These are phyloP conservation scores for Laburnicola sp. DNA, from an alignment of 2,329 filamentous ascomycete species.

Conservation along the genomic window DNA sequence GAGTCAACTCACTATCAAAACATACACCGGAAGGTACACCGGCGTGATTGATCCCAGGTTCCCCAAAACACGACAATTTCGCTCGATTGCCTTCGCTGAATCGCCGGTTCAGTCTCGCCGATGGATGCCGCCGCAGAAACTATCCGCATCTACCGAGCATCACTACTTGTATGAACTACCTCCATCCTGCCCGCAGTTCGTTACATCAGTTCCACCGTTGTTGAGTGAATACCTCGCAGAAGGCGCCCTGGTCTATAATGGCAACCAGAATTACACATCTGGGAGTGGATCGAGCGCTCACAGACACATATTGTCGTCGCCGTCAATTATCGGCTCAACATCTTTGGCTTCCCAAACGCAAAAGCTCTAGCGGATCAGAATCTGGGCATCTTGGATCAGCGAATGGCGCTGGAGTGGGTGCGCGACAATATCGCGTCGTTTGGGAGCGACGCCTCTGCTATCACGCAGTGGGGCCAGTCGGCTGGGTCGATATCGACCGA, in stretches of 20 bases:
- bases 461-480: constrained; percentile 41
- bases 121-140: constrained; percentile 32
- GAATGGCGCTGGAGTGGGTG: constrained; percentile 41
- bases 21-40: constrained; percentile 17
- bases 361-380: constrained; percentile 32
- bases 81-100: constrained; percentile 35
- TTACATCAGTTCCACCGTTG: constrained; percentile 21
- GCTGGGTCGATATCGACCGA: constrained; percentile 45
- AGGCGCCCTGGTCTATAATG: constrained; percentile 38
- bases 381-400: constrained; percentile 41
- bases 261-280: constrained; percentile 32
- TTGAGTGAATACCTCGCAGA: constrained; percentile 37
- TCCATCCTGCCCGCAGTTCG: constrained; percentile 32
- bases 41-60: constrained; percentile 29
- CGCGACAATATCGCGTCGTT: constrained; percentile 40
- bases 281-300: constrained; percentile 25
- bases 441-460: constrained; percentile 27
- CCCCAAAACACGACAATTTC: constrained; percentile 37
- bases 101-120: constrained; percentile 30
- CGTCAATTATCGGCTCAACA: constrained; percentile 36
- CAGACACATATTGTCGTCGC: constrained; percentile 31
- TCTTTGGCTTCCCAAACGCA: constrained; percentile 41
- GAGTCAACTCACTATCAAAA: constrained; percentile 1
- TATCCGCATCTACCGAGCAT: constrained; percentile 12
- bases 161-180: constrained; percentile 17